These are phyloP conservation scores for Echites panduratus DNA, from an alignment of 257 asterid genomes.

Conservation along the genomic window DNA sequence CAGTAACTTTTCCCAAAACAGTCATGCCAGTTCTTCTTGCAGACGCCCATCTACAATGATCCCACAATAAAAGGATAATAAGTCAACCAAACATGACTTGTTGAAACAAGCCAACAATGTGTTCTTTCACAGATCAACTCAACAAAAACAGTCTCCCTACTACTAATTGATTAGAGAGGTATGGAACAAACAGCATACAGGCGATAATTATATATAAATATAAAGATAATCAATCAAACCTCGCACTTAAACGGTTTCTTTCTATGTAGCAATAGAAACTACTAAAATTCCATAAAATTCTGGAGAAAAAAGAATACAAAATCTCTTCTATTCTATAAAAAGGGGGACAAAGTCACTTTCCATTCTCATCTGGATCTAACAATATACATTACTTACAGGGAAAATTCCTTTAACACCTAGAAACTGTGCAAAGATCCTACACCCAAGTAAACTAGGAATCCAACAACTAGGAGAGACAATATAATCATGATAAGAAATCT, in stretches of 20 bases:
- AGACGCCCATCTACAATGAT: conserved; percentile 63
- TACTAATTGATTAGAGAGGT: neutral
- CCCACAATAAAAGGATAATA: conserved; percentile 10
- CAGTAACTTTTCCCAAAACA: conserved; percentile 89
- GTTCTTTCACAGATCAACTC: neutral
- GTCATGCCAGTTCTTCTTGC: conserved; percentile 95
- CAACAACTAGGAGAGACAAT: neutral
- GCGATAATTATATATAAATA: neutral
- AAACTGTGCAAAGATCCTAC: neutral
- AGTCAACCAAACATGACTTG: neutral
- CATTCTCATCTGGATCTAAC: neutral
- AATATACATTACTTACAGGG: neutral
- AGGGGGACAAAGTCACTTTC: neutral
- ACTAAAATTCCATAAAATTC: neutral
- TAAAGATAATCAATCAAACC: neutral
- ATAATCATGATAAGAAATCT: neutral
- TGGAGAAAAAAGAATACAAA: neutral
- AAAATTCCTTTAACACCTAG: neutral
- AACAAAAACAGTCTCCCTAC: neutral
- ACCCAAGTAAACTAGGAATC: neutral
- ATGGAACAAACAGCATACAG: neutral
- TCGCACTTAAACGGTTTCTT: neutral
- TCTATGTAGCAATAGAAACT: neutral
- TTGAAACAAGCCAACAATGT: conserved; percentile 7
- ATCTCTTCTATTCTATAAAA: neutral